These are phyloP conservation scores for Lippia alba DNA, from an alignment of 305 asterid genomes.

Conservation along the genomic window DNA sequence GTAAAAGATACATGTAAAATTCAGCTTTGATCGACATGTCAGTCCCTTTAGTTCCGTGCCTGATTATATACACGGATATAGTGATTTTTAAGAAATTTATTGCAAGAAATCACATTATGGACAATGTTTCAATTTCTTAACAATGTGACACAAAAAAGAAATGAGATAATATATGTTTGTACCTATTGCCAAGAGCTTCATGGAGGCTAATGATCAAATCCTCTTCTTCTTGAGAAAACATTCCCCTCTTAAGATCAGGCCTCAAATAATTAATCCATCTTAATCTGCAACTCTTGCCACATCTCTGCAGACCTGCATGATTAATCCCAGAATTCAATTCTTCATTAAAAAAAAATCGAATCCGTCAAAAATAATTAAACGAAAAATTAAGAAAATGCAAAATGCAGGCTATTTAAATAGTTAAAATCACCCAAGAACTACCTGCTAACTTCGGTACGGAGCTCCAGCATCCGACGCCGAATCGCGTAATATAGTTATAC, in stretches of 20 bases:
- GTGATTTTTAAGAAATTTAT: background rate
- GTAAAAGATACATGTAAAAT: too few species aligned
- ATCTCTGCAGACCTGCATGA: slow-evolving; percentile 69
- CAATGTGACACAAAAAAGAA: too few species aligned
- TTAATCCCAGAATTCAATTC: background rate
- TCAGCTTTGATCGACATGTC: too few species aligned
- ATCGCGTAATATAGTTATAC: slow-evolving; percentile 62
- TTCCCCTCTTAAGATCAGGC: slow-evolving; percentile 88
- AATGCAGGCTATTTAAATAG: background rate
- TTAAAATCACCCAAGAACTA: background rate
- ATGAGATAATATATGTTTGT: background rate
- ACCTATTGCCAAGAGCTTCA: slow-evolving; percentile 82
- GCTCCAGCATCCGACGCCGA: slow-evolving; percentile 91
- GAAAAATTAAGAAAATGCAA: background rate
- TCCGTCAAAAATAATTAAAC: background rate
- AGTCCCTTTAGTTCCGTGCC: too few species aligned
- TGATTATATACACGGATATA: too few species aligned
- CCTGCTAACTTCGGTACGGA: slow-evolving; percentile 88
- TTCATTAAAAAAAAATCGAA: too few species aligned
- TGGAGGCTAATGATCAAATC: slow-evolving; percentile 68
- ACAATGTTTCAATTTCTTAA: slow-evolving; percentile 15
- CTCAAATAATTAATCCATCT: slow-evolving; percentile 81
- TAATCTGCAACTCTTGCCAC: slow-evolving; percentile 82
- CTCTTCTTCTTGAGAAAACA: slow-evolving; percentile 83
- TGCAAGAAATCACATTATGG: background rate